Evolutionary conservation across 345 rosid species (phyloP), one percentile per base, ranked within the genome.

Genomic region (Salix dunnii): DNA sequence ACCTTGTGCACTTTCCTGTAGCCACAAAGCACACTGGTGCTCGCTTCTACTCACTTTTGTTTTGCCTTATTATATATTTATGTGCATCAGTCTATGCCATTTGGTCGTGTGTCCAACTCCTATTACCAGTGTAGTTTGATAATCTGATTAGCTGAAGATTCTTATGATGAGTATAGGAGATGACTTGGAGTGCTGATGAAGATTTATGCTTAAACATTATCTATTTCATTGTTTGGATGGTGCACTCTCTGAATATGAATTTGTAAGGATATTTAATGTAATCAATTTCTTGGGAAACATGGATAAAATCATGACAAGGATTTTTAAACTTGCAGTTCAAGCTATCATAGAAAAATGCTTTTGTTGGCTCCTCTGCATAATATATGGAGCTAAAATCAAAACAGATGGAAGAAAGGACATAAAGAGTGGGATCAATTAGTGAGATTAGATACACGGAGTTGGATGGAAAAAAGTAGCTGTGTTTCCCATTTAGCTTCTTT

Each of bases 11-110:
- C 87, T 92, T 92, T 64, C 97, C 98, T 2, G 75, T 94, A 46
- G 95, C 98, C 76, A 88, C 91, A 2, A 88, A 35, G 71, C 98
- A 94, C 85, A 92, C 92, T 1, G 98, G 97, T 94, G 28, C 77
- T 70, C 68, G 31, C 77, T 73, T 71, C 68, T n/a, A 30, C 63
- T 33, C 42, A 20, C 42, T 71, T 48, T 30, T 21, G 5, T 28
- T 12, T 16, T 14, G 67, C 16, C 23, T 20, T 46, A 20, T 61
- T 58, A 11, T n/a, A n/a, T 58, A 31, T 74, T 2, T 35, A 2
- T 79, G 35, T 21, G 12, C 7, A 14, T 31, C 60, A 63, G 7
- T 46, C 20, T 40, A 18, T 53, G 61, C 30, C n/a, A 23, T 58
- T 18, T 69, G 5, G 25, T 33, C 48, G 27, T 16, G 4, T 53